Conservation (phyloP, 495 filamentous ascomycete genomes). For the Lophium mytilinum region DNA sequence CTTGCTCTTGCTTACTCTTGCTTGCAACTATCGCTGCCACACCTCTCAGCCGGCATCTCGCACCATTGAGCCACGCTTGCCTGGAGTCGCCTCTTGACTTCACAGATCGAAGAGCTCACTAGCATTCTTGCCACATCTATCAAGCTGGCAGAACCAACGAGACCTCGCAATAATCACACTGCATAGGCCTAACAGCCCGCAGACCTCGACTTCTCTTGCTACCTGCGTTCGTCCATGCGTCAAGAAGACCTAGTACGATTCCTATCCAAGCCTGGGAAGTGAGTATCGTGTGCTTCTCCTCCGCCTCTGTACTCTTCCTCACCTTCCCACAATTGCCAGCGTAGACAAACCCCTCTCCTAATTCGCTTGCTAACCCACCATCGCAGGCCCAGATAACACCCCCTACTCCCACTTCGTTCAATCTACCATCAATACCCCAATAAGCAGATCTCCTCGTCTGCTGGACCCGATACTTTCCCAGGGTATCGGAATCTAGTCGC, state of each 20-base stretch:
- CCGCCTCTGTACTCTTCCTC: neutral
- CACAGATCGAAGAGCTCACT: neutral
- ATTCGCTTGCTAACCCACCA: neutral
- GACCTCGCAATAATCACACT: neutral
- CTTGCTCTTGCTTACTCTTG: neutral
- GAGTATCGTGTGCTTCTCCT: conserved; percentile 31
- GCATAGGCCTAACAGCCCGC: conserved; percentile 25
- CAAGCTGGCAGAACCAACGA: conserved; percentile 24
- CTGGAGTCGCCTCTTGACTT: no score
- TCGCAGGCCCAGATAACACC: conserved; percentile 83
- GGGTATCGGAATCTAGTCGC: conserved; percentile 79
- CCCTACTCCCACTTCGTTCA: conserved; percentile 28
- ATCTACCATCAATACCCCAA: conserved; percentile 18
- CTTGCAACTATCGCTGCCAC: neutral
- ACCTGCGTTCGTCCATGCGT: conserved; percentile 65
- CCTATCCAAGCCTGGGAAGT: conserved; percentile 95
- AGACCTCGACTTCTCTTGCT: conserved; percentile 2
- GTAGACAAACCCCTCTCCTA: no score
- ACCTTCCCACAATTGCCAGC: no score
- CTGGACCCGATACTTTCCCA: conserved; percentile 79
- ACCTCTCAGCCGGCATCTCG: no score
- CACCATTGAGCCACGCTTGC: no score
- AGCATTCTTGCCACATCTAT: neutral
- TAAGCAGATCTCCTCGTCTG: conserved; percentile 76
- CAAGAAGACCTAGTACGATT: conserved; percentile 86